Conservation (phyloP, 306 rosid species). For the Cucumis sativus region DNA sequence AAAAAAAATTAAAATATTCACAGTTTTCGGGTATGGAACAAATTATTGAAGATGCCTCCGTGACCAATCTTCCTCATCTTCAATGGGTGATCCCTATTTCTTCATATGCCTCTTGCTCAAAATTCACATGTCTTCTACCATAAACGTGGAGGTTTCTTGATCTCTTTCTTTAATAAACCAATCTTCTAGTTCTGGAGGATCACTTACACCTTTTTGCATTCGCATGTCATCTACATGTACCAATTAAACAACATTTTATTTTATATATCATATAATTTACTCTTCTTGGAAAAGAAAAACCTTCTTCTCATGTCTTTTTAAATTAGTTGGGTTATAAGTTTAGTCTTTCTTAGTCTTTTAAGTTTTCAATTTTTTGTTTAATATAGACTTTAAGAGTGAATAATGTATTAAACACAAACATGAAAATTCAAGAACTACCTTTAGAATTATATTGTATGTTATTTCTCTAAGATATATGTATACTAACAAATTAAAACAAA, state of each 20-base stretch:
- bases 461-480: too few relatives aligned
- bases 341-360: too few relatives aligned
- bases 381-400: too few relatives aligned
- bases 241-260: not conserved
- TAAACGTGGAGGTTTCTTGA: not conserved
- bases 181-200: not conserved
- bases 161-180: not conserved
- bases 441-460: too few relatives aligned
- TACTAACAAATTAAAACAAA: too few relatives aligned
- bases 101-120: not conserved
- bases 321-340: too few relatives aligned
- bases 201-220: not conserved
- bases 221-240: not conserved
- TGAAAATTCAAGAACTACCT: too few relatives aligned
- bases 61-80: conserved; percentile 2
- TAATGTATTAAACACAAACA: not conserved
- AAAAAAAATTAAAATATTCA: not conserved
- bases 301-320: too few relatives aligned
- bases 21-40: not conserved
- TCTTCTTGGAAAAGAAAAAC: not conserved
- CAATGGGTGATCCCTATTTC: not conserved
- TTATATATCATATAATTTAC: not conserved
- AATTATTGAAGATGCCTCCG: not conserved
- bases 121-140: not conserved
- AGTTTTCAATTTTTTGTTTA: too few relatives aligned